Conservation (phyloP, 495 filamentous ascomycete species). For the Apiosordaria backusii region DNA sequence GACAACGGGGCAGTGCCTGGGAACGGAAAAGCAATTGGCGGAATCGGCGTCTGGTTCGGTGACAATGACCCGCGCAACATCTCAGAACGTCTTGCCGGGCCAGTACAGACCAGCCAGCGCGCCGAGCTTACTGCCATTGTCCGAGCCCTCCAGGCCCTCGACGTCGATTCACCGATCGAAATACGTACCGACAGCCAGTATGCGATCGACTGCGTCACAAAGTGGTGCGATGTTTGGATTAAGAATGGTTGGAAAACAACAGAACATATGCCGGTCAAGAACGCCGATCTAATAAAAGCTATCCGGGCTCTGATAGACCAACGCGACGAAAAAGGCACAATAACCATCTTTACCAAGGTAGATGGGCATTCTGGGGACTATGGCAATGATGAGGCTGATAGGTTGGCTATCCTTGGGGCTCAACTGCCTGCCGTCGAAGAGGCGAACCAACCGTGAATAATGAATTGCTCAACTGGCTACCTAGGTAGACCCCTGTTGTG, state of each 20-base stretch:
- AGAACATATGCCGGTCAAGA: slow-evolving; percentile 68
- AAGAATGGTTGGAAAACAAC: slow-evolving; percentile 75
- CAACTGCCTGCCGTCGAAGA: slow-evolving; percentile 7
- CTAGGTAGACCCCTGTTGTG: too few relatives aligned
- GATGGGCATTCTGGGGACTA: slow-evolving; percentile 69
- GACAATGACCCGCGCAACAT: slow-evolving; percentile 69
- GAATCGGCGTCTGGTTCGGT: slow-evolving; percentile 87
- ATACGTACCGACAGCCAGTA: slow-evolving; percentile 86
- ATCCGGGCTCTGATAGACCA: slow-evolving; percentile 70
- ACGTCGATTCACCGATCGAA: slow-evolving; percentile 50
- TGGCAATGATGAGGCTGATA: slow-evolving; percentile 79
- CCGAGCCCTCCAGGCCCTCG: slow-evolving; percentile 72
- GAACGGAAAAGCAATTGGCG: slow-evolving; percentile 72
- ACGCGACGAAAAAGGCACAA: slow-evolving; percentile 55
- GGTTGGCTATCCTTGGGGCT: slow-evolving; percentile 63
- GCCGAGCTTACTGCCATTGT: slow-evolving; percentile 87
- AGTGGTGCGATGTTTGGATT: slow-evolving; percentile 78
- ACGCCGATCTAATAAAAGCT: slow-evolving; percentile 74
- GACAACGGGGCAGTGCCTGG: slow-evolving; percentile 78
- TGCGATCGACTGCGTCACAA: slow-evolving; percentile 82
- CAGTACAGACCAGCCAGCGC: slow-evolving; percentile 85
- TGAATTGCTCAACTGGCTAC: slow-evolving; percentile 6
- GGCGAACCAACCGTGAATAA: slow-evolving; percentile 14
- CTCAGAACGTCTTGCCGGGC: slow-evolving; percentile 72
- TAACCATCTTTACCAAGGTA: slow-evolving; percentile 78